Base-by-base conservation (phyloP, 306 rosid genomes). In the Cucurbita maxima region DNA sequence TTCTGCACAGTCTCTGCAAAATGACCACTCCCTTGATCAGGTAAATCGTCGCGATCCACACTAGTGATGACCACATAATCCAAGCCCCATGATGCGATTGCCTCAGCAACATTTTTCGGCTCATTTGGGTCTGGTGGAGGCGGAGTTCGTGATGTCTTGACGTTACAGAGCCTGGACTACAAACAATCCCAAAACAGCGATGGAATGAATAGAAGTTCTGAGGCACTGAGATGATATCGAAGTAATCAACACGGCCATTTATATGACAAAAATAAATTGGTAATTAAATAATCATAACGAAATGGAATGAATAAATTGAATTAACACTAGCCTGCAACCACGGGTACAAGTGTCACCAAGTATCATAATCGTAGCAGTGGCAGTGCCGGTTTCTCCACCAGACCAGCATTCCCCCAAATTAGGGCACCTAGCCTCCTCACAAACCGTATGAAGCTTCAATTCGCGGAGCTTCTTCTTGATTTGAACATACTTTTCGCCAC, bases 341-440 rank as follows among this genome's bases (percentile, higher is more conserved):
- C 99, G 90, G 25, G 99, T 95, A 68, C 99, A 95, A 47, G 99
- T 91, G 75, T 95, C 99, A 13, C 99, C 99, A 37, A 95, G 85
- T 51, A 95, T 95, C 99, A 95, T 95, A 75, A 95, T 95, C 25
- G 99, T 95, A 55, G 97, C 99, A 0, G 99, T 95, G 71, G 99
- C 99, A 19, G 99, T 89, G 7, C 97, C 99, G 0, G 99, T 95
- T 83, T 95, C 97, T 20, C 99, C 99, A 50, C 99, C 99, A 63
- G 99, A 95, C 97, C 99, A 95, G 84, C 99, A 95, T 85, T 95
- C 99, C 0, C 96, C 96, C 75, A 95, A 80, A 73, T 95, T 95
- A 53, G 99, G 99, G 69, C 99, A 94, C 45, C 64, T 82, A 3
- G 97, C 99, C 79, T 95, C 99, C 81, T 95, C 99, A 69, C 99